Base-by-base conservation (phyloP, 192 early-diverging fungal genomes). In the Funneliformis geosporum region DNA sequence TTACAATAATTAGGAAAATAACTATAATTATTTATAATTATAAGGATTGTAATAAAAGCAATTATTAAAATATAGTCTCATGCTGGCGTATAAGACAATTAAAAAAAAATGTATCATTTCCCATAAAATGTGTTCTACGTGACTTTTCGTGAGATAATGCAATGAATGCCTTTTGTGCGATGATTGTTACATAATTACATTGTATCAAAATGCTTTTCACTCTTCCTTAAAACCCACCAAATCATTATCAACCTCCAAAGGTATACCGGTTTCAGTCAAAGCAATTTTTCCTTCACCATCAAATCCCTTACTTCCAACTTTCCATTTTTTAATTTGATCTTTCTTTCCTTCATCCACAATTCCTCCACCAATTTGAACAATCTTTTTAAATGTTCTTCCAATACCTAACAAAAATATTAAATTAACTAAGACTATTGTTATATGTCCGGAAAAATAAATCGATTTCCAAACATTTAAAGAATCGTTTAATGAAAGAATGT, bases 391-490 rank as follows among this genome's bases (percentile, higher is more conserved):
- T 47, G 46, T 2, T 76, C 18, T 76, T 8, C 23, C 28, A 28
- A 25, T 9, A 46, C 77, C 66, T 47, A 79, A 42, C 25, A 9
- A 27, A 21, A 79, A 79, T 25, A 28, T 38, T 28, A 71, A 21
- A 70, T 79, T 50, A 11, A 44, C 5, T 5, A 79, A 70, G n/a
- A 89, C 55, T 1, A 92, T 80, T 40, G 79, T 89, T 14, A 96
- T 50, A 55, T 93, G 92, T 21, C 87, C 85, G 2, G 84, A 83
- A 82, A 88, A 95, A 46, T 89, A 90, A n/a, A 89, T 84, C 44
- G 83, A 78, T 28, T 82, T 82, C 94, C 93, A 95, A 25, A 90
- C 84, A 28, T 65, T 44, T 40, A 94, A 62, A 55, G 91, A 91
- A 44, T 86, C 79, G 23, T 73, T 73, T 40, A 93, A 82, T 0